These are phyloP conservation scores for Blastobotrys arbuscula DNA, from an alignment of 1,139 yeast genomes.

Conservation along the genomic window DNA sequence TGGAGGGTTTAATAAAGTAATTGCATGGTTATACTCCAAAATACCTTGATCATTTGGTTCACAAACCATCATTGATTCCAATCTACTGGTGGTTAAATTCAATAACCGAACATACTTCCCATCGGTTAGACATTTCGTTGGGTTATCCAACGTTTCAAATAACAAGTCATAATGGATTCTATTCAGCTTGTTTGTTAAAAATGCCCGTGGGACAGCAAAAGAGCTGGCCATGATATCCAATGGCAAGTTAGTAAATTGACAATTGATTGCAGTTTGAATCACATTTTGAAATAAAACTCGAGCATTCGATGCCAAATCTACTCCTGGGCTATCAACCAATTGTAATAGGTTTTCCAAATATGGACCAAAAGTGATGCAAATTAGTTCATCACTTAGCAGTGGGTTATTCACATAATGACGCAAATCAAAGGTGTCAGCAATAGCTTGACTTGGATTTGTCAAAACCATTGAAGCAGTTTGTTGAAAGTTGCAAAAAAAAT, in stretches of 20 bases:
- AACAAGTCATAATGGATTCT: conserved; percentile 11
- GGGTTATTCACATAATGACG: neutral
- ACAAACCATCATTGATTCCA: neutral
- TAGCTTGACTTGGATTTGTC: neutral
- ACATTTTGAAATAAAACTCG: conserved; percentile 1
- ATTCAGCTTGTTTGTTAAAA: neutral
- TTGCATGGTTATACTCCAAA: conserved; percentile 3
- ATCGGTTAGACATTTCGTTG: conserved; percentile 1
- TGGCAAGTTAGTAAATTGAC: neutral
- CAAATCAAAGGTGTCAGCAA: conserved; percentile 6
- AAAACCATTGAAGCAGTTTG: neutral
- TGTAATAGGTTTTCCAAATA: neutral
- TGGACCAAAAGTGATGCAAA: conserved; percentile 1
- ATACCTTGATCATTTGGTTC: neutral
- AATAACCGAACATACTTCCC: conserved; percentile 8
- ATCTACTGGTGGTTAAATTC: neutral
- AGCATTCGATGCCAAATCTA: neutral
- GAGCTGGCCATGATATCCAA: neutral
- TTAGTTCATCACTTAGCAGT: neutral
- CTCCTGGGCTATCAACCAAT: neutral
- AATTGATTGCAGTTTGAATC: neutral
- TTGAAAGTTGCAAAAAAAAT: conserved; percentile 1
- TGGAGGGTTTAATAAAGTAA: conserved; percentile 7
- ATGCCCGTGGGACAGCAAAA: conserved; percentile 2
- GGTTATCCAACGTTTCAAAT: conserved; percentile 11